Evolutionary conservation across 352 stramenopile species (phyloP).

Genomic region (Lagenidium sp.): DNA sequence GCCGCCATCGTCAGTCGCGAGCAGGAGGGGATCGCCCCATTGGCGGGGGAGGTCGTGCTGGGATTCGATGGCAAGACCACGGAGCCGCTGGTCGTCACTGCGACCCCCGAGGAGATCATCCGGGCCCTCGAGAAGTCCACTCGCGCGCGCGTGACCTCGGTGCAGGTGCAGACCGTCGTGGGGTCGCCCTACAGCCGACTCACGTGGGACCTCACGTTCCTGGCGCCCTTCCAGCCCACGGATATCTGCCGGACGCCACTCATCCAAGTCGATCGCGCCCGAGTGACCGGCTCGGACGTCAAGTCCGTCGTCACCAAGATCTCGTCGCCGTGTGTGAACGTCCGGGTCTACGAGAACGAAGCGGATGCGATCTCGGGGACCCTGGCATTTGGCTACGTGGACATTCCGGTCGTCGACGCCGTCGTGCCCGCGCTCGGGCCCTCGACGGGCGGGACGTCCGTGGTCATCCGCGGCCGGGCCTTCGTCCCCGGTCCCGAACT

Average conservation of each 20-base stretch:
- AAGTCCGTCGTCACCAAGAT: too few species aligned
- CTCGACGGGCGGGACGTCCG: slow-evolving; percentile 21
- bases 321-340: slow-evolving; percentile 12
- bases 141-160: too few species aligned
- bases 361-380: slow-evolving; percentile 10
- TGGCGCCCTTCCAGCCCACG: too few species aligned
- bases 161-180: too few species aligned
- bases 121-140: too few species aligned
- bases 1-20: slow-evolving; percentile 1
- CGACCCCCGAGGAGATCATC: too few species aligned
- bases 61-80: not conserved
- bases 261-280: too few species aligned
- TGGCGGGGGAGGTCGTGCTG: not conserved
- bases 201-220: too few species aligned
- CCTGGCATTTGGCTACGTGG: slow-evolving; percentile 13
- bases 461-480: slow-evolving; percentile 22
- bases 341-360: slow-evolving; percentile 18
- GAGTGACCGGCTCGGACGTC: too few species aligned
- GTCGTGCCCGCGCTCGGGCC: slow-evolving; percentile 17
- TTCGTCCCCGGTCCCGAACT: slow-evolving; percentile 21
- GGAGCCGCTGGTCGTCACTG: too few species aligned
- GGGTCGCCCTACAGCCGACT: too few species aligned
- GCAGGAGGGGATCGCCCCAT: slow-evolving; percentile 6
- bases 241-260: too few species aligned
- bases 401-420: slow-evolving; percentile 16